Evolutionary conservation across 345 rosid genomes (phyloP).

Genomic region (Boechera stricta): DNA sequence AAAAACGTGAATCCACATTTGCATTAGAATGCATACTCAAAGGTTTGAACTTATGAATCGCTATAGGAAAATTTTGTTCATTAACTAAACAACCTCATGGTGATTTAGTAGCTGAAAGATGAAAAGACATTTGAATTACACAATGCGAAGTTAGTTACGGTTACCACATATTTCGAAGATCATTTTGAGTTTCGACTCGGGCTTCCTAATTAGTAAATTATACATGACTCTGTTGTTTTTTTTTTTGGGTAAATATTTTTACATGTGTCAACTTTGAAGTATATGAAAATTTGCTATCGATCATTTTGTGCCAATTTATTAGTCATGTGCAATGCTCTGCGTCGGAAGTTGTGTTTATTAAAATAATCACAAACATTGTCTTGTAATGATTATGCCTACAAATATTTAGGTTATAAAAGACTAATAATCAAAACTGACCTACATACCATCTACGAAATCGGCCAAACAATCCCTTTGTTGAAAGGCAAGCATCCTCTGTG

Average conservation of each 20-base stretch:
- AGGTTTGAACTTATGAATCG: background rate
- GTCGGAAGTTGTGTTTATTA: background rate
- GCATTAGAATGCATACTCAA: background rate
- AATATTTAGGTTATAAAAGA: background rate
- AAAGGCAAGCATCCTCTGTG: slow-evolving; percentile 34
- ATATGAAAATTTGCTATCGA: no score
- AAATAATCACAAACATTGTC: background rate
- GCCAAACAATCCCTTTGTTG: slow-evolving; percentile 43
- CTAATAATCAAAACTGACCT: slow-evolving; percentile 2
- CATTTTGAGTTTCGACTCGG: no score
- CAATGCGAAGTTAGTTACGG: no score
- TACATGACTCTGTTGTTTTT: no score
- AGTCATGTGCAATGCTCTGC: background rate
- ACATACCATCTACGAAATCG: slow-evolving; percentile 46
- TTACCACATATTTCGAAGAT: no score
- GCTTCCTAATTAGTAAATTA: no score
- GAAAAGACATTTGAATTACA: no score
- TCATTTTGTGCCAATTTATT: background rate
- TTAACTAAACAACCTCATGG: no score
- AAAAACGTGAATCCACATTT: background rate
- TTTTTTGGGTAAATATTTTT: no score
- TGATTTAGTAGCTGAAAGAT: no score
- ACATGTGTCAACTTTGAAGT: no score
- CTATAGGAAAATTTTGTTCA: background rate
- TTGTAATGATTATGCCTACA: slow-evolving; percentile 1